Evolutionary conservation across 2,329 filamentous ascomycete genomes (phyloP).

Genomic region (Pezicula radicicola): DNA sequence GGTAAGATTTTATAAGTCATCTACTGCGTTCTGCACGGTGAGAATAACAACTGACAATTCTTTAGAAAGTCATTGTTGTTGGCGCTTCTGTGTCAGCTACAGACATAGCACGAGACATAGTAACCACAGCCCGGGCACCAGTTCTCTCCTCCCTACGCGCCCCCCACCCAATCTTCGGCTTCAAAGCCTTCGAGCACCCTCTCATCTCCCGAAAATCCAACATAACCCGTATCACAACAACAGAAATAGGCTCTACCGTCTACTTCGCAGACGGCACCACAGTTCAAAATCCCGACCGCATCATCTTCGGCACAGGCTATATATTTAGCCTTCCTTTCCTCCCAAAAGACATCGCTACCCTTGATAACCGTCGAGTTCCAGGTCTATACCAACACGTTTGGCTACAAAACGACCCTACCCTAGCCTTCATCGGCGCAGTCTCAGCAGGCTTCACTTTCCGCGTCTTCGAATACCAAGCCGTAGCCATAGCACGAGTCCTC

Average conservation of each 20-base stretch:
- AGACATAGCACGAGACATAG: constrained; percentile 55
- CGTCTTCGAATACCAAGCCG: constrained; percentile 64
- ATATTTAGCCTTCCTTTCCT: constrained; percentile 59
- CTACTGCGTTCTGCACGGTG: not conserved
- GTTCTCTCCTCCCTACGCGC: constrained; percentile 48
- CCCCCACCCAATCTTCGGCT: constrained; percentile 51
- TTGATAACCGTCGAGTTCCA: constrained; percentile 47
- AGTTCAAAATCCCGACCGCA: constrained; percentile 50
- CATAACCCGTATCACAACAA: constrained; percentile 37
- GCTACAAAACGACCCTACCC: constrained; percentile 46
- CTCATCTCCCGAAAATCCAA: constrained; percentile 39
- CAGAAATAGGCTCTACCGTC: constrained; percentile 34
- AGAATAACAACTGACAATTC: not conserved
- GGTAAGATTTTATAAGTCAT: not conserved
- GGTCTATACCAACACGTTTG: constrained; percentile 55
- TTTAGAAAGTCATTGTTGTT: constrained; percentile 47
- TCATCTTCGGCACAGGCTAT: constrained; percentile 65
- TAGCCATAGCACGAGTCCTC: constrained; percentile 54
- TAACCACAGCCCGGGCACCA: constrained; percentile 39
- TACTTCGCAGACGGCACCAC: constrained; percentile 51
- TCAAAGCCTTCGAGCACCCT: constrained; percentile 53
- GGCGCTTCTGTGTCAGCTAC: constrained; percentile 61
- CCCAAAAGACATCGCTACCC: constrained; percentile 37
- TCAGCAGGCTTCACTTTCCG: constrained; percentile 58
- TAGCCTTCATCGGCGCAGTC: constrained; percentile 55